Conservation (phyloP, 768 basidiomycete species). For the Mycena floridula region DNA sequence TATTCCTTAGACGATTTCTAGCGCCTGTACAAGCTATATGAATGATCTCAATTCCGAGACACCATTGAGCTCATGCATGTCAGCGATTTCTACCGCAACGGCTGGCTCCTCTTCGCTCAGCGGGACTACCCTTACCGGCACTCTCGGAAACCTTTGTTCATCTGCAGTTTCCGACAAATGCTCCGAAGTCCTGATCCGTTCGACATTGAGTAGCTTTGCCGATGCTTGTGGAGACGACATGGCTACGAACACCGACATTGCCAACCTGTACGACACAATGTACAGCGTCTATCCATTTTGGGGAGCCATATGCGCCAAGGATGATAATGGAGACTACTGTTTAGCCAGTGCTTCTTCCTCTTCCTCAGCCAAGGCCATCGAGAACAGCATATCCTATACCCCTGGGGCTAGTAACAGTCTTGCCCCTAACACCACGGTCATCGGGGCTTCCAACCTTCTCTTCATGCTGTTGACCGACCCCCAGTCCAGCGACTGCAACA, state of each 20-base stretch:
- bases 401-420: background rate
- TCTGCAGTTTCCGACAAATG: background rate
- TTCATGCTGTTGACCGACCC: background rate
- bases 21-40: background rate
- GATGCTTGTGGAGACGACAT: background rate
- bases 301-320: background rate
- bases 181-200: background rate
- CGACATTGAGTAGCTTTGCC: background rate
- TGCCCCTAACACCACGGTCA: background rate
- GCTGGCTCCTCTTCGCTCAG: background rate
- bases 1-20: background rate
- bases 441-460: background rate
- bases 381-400: background rate
- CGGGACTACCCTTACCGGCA: background rate
- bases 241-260: background rate
- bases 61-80: background rate
- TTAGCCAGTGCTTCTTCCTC: background rate
- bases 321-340: background rate
- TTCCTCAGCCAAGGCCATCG: background rate
- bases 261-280: background rate
- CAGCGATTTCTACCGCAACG: background rate
- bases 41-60: background rate
- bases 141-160: background rate
- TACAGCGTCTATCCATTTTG: background rate
- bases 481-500: background rate